Evolutionary conservation across 257 asterid species (phyloP).

Genomic region (Jacaranda copaia): DNA sequence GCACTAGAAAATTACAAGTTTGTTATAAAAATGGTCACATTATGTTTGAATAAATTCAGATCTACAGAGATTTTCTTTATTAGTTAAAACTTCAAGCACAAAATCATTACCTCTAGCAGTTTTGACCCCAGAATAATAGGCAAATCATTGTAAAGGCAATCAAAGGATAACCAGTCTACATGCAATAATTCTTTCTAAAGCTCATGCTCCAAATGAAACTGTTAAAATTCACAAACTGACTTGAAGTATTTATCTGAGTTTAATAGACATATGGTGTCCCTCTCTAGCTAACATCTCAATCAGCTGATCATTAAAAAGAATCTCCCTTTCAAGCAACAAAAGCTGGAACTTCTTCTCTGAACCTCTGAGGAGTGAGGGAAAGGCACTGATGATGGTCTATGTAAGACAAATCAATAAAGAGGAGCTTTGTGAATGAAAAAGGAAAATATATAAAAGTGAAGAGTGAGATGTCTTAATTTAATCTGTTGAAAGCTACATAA

Average conservation of each 20-base stretch:
- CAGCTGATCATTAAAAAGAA: conserved; percentile 73
- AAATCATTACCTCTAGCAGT: neutral
- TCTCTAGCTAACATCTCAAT: conserved; percentile 71
- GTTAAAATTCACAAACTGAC: conserved; percentile 26
- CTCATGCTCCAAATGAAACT: conserved; percentile 15
- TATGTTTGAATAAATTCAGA: no score
- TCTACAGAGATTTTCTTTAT: neutral
- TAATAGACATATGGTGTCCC: conserved; percentile 55
- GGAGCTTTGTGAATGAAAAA: conserved; percentile 14
- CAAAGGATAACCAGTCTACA: neutral
- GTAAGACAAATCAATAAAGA: conserved; percentile 32
- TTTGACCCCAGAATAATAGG: neutral
- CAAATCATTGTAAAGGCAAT: neutral
- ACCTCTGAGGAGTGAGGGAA: conserved; percentile 81
- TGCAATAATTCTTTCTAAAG: conserved; percentile 30
- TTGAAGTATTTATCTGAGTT: conserved; percentile 63
- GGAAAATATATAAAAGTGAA: conserved; percentile 13
- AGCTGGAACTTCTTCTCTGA: conserved; percentile 62
- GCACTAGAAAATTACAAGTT: no score
- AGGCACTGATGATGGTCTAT: conserved; percentile 72
- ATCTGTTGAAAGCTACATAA: conserved; percentile 6
- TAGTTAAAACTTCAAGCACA: conserved; percentile 12
- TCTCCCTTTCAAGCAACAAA: conserved; percentile 57
- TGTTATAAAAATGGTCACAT: no score
- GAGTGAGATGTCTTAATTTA: conserved; percentile 24